These are phyloP conservation scores for Trametes elegans DNA, from an alignment of 768 basidiomycete genomes.

Conservation along the genomic window DNA sequence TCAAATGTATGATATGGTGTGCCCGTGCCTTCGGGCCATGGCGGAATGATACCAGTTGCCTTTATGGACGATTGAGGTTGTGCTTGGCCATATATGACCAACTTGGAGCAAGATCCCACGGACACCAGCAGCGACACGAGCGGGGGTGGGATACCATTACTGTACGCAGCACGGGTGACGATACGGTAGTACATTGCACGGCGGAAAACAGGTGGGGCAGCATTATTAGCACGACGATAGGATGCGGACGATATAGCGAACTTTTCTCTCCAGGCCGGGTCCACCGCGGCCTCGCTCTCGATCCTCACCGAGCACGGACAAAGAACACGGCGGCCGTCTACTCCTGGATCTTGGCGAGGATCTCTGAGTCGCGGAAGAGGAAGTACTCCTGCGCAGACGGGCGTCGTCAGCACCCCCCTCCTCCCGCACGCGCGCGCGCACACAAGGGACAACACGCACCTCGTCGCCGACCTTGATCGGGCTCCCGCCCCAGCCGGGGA, in stretches of 20 bases:
- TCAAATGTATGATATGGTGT: too few relatives aligned
- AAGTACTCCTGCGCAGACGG: slow-evolving; percentile 72
- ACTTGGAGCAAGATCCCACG: too few relatives aligned
- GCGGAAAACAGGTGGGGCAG: neutral
- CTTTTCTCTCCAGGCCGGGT: slow-evolving; percentile 7
- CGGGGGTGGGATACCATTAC: too few relatives aligned
- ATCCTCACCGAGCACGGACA: neutral
- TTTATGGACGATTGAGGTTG: too few relatives aligned
- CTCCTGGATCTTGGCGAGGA: slow-evolving; percentile 95
- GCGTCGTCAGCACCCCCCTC: neutral
- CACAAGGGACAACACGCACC: slow-evolving; percentile 48
- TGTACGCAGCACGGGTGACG: too few relatives aligned
- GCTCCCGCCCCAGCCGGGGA: slow-evolving; percentile 97
- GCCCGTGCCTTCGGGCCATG: too few relatives aligned
- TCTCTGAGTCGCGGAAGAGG: slow-evolving; percentile 92
- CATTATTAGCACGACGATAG: slow-evolving; percentile 16
- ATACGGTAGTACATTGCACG: too few relatives aligned
- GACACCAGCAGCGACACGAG: too few relatives aligned
- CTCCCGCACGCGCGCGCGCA: neutral
- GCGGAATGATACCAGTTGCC: too few relatives aligned
- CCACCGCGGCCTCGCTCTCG: neutral
- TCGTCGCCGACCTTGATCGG: slow-evolving; percentile 96
- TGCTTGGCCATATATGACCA: too few relatives aligned
- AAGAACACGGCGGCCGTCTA: slow-evolving; percentile 29
- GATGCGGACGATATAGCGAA: slow-evolving; percentile 20